Conservation (phyloP, 139 green algal genomes). For the Chlorella sorokiniana region DNA sequence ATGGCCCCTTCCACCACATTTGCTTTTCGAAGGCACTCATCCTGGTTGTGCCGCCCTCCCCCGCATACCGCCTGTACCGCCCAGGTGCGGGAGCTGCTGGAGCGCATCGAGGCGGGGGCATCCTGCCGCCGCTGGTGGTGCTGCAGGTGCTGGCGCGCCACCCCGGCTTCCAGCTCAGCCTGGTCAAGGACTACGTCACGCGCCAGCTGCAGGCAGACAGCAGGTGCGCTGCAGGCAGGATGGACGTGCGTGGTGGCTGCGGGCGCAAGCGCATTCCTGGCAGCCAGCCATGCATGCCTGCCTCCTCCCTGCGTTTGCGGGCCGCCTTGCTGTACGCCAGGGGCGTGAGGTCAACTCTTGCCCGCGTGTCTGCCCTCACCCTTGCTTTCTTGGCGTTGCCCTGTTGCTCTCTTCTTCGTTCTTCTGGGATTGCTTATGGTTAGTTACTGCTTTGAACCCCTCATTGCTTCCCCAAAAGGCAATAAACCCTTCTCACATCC, state of each 20-base stretch:
- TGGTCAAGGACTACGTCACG: constrained; percentile 77
- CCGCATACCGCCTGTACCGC: too few species aligned
- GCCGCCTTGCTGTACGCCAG: too few species aligned
- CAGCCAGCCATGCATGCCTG: too few species aligned
- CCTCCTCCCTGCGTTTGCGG: too few species aligned
- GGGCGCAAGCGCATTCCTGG: too few species aligned
- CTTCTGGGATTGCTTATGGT: not conserved
- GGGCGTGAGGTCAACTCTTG: too few species aligned
- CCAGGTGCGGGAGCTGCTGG: constrained; percentile 68
- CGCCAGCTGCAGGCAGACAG: constrained; percentile 63
- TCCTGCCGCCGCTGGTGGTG: constrained; percentile 92
- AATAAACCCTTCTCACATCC: not conserved
- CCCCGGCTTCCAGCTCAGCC: constrained; percentile 66
- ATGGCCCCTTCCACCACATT: too few species aligned
- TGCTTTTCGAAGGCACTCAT: too few species aligned
- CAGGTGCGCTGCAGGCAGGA: constrained; percentile 21
- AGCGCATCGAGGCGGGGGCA: constrained; percentile 72
- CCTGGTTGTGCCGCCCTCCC: too few species aligned
- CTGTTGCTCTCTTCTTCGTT: not conserved
- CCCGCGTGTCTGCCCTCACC: too few species aligned
- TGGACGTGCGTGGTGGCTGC: too few species aligned
- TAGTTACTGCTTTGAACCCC: not conserved
- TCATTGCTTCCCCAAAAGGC: not conserved
- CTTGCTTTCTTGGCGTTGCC: not conserved
- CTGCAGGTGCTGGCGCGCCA: constrained; percentile 83